phyloP scores from a whole-genome alignment of 2,329 filamentous ascomycete species.

The Sclerotinia spermophila region DNA sequence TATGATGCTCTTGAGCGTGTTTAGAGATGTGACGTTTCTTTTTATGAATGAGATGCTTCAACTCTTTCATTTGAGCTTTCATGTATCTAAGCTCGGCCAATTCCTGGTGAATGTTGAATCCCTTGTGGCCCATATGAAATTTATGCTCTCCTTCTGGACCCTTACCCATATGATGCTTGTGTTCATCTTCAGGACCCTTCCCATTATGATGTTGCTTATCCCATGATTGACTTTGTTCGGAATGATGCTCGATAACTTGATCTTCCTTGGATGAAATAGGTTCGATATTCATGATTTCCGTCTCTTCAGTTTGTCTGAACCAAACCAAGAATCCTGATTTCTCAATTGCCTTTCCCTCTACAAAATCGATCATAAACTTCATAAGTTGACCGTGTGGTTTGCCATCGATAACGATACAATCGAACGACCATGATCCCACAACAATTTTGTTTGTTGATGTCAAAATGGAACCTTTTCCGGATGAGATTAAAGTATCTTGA shows the following conservation, averaged over 20 bases:
- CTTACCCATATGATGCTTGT: neutral
- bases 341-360: slow-evolving; percentile 43
- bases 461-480: slow-evolving; percentile 43
- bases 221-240: slow-evolving; percentile 25
- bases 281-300: slow-evolving; percentile 44
- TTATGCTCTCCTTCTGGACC: neutral
- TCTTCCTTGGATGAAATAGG: slow-evolving; percentile 39
- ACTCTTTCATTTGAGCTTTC: slow-evolving; percentile 41
- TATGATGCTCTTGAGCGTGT: slow-evolving; percentile 37
- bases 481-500: slow-evolving; percentile 15
- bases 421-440: slow-evolving; percentile 46
- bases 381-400: slow-evolving; percentile 44
- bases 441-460: slow-evolving; percentile 41
- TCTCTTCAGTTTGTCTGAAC: slow-evolving; percentile 45
- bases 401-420: slow-evolving; percentile 44
- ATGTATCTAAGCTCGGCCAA: slow-evolving; percentile 46
- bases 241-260: slow-evolving; percentile 25
- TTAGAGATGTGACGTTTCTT: slow-evolving; percentile 39
- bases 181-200: slow-evolving; percentile 3
- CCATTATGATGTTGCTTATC: slow-evolving; percentile 7
- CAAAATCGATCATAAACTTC: slow-evolving; percentile 42
- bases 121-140: neutral
- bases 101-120: slow-evolving; percentile 41
- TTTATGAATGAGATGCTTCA: slow-evolving; percentile 43
- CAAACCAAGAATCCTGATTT: slow-evolving; percentile 43